Evolutionary conservation across 805 yeast genomes (phyloP), one percentile per base, ranked within the genome.

Genomic region (Candida saitoana): DNA sequence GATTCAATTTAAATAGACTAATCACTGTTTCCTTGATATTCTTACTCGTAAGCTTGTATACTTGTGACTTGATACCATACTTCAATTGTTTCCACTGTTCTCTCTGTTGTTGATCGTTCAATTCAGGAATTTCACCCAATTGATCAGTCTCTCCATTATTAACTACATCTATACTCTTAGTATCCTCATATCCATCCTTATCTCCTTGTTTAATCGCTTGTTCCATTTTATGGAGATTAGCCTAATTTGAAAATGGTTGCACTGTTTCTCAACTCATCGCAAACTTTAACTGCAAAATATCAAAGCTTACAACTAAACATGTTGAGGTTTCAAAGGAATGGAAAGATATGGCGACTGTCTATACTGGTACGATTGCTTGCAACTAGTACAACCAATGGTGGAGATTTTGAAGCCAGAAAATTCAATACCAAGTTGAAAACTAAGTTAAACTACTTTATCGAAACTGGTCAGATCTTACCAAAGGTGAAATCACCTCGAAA

Each of bases 31-130:
- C 63, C 41, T 71, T 71, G 19, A 87, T 56, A 46, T 83, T 82
- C 2, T 59, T 47, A 4, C 54, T 57, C 43, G 68, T 69, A 2
- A 75, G 69, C 38, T 65, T 69, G 48, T 75, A 74, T 15, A 86
- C 55, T 6, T 68, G 56, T 1, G 74, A 70, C 36, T 76, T 73
- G 30, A 86, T 69, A 2, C 60, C 49, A 43, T 68, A 67, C 46
- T 68, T 73, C 33, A 79, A 59, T 18, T 59, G 55, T 24, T 71
- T 77, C 95, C 95, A 87, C 44, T 70, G 67, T 31, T 71, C 45
- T 41, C 65, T 57, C 49, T 86, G 91, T 27, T 25, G 39, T 15
- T 36, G 43, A 33, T 43, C 46, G 22, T 31, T 22, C 15, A 29
- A 29, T 14, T 29, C 16, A 24, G 15, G 31, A 6, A 24, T 22